Evolutionary conservation across 768 basidiomycete genomes (phyloP), one percentile per base, ranked within the genome.

Genomic region (Suillus occidentalis): DNA sequence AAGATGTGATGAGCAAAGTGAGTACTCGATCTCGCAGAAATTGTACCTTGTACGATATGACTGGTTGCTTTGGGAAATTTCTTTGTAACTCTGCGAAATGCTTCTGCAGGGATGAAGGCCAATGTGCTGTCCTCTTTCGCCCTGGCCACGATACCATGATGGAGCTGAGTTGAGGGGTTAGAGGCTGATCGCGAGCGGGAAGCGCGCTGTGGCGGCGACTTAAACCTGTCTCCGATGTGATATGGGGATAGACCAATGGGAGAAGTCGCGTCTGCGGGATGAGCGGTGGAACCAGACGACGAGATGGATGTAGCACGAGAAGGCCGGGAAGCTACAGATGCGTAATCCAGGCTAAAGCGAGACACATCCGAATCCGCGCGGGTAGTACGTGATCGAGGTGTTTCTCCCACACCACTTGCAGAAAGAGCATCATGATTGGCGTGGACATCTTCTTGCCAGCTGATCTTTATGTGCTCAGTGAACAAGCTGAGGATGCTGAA

Each of bases 81-180:
- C 78, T 96, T 94, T 3, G 97, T 98, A 47, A 99, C 80, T 59
- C 95, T 84, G 63, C 91, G 84, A 78, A 99, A 99, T 5, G 97
- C 97, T 75, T 98, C 95, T 2, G 97, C 97, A 31, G 97, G 97
- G 63, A 99, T 99, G 12, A 99, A 97, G n/a, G 97, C 97, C 22
- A 99, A 80, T 2, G 97, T 99, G 6, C 92, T 92, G 71, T 99
- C 97, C 62, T 93, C 91, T 6, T 90, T 90, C 8, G 97, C 97
- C 43, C 97, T 84, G n/a, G 95, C 96, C 25, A 99, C 88, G 6
- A 91, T 88, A 6, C 91, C 91, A 70, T 88, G 85, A 70, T 87
- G 85, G 52, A 82, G 71, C 55, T 81, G 79, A 52, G 70, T 65
- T 39, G 62, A 70, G 1, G 63, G 70, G 37, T 61, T 61, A 12